Conservation (phyloP, 805 yeast genomes). For the Nakazawaea ishiwadae region DNA sequence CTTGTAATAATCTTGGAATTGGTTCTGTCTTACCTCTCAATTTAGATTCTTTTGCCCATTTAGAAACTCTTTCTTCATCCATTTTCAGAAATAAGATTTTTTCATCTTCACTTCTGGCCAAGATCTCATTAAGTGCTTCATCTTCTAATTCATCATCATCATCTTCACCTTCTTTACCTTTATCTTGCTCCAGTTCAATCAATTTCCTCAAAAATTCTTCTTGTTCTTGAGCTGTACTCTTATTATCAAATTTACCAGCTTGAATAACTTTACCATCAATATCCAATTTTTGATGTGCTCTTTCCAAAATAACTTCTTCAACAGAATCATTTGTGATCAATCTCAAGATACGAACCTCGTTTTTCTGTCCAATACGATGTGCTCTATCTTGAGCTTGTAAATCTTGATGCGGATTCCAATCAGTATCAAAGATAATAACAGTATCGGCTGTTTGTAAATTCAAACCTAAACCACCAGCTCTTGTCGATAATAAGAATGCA, state of each 20-base stretch:
- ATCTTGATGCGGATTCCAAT: constrained; percentile 92
- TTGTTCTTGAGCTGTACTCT: constrained; percentile 83
- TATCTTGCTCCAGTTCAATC: constrained; percentile 63
- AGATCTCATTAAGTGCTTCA: constrained; percentile 65
- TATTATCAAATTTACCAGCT: constrained; percentile 87
- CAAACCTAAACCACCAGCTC: constrained; percentile 88
- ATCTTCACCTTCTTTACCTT: constrained; percentile 31
- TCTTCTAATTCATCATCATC: constrained; percentile 63
- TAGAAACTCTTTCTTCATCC: constrained; percentile 49
- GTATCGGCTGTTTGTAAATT: constrained; percentile 87
- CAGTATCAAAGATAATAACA: constrained; percentile 80
- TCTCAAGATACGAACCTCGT: constrained; percentile 78
- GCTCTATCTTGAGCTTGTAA: constrained; percentile 89
- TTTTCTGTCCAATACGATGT: constrained; percentile 85
- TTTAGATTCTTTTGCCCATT: constrained; percentile 29
- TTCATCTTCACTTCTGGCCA: constrained; percentile 67
- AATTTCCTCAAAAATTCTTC: constrained; percentile 71
- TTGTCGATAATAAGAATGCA: constrained; percentile 72
- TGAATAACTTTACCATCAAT: constrained; percentile 88
- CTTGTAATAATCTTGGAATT: constrained; percentile 53
- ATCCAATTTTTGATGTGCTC: constrained; percentile 79
- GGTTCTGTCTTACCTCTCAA: constrained; percentile 22
- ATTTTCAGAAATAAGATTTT: constrained; percentile 47
- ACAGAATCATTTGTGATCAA: constrained; percentile 79
- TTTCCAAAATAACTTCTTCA: constrained; percentile 76